These are phyloP conservation scores for Anastatica hierochuntica DNA, from an alignment of 345 rosid genomes.

Conservation along the genomic window DNA sequence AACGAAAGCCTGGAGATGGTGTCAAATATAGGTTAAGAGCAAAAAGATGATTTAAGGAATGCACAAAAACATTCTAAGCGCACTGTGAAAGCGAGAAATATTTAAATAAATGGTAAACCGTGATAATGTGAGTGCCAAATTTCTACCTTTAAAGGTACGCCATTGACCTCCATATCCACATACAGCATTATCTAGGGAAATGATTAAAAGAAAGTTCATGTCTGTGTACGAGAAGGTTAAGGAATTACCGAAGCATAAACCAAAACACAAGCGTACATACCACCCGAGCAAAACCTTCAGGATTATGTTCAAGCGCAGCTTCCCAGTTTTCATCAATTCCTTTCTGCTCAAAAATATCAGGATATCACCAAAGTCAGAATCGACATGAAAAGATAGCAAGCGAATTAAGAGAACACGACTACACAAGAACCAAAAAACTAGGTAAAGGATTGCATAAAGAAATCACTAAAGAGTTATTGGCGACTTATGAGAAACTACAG, in stretches of 20 bases:
- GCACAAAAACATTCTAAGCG: neutral
- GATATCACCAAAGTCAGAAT: neutral
- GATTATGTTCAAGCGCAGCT: conserved; percentile 94
- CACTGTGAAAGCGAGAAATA: neutral
- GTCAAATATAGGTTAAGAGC: neutral
- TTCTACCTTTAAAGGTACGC: conserved; percentile 82
- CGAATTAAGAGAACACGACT: neutral
- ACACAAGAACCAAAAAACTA: neutral
- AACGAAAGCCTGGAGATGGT: conserved; percentile 71
- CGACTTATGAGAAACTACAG: neutral
- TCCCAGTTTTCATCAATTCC: conserved; percentile 99
- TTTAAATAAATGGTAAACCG: neutral
- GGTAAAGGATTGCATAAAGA: neutral
- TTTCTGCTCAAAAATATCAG: conserved; percentile 46
- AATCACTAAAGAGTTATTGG: neutral
- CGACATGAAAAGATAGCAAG: neutral
- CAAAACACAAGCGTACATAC: conserved; percentile 41
- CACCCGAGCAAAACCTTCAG: conserved; percentile 99
- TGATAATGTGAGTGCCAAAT: neutral
- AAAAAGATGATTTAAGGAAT: neutral
- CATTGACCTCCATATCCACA: conserved; percentile 98
- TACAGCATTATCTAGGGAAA: conserved; percentile 76
- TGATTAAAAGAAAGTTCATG: conserved; percentile 8
- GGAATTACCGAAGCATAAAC: conserved; percentile 16
- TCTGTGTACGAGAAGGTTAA: conserved; percentile 44